Base-by-base conservation (phyloP, 176 grass and related monocot species). In the Aegilops umbellulata region DNA sequence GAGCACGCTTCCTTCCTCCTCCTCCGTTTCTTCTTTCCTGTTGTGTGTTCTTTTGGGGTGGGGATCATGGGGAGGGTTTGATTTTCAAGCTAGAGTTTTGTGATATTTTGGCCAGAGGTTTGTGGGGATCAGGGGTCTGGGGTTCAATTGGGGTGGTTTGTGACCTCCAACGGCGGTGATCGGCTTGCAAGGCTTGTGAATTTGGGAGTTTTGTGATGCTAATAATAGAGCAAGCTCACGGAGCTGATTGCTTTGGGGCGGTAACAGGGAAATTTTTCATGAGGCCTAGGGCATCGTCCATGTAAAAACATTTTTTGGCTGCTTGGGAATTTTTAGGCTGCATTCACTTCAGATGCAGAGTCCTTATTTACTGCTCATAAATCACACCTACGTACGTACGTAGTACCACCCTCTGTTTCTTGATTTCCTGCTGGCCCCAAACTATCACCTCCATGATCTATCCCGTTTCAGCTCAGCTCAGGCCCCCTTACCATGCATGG, bases 401-500 rank as follows among this genome's bases (percentile, higher is more conserved):
- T 53, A 53, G 49, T 53, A 53, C 49, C 49, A 53, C 49, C 49
- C 49, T 53, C 49, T 53, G 7, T 16, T 3, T 8, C 11, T 9
- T 4, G 4, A n/a, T 79, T 79, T 41, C 65, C 55, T 65, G 74
- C n/a, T 79, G 39, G 64, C 58, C 69, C 23, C 1, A 86, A 83
- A 83, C 79, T 65, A 78, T 83, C 79, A 86, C 80, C 83, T 86
- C 78, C 82, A 82, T 78, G 73, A 86, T 90, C 71, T 78, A 82
- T 83, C 74, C 74, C 74, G 63, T 82, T 72, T 57, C 84, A 78
- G 78, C 46, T 57, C 84, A 71, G 83, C 46, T 42, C 8, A 38
- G 58, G 19, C 25, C 8, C 42, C 77, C 35, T 65, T 73, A 5
- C 15, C 64, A 77, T 51, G 14, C 47, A 51, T 47, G n/a, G n/a